Conservation (phyloP, 108 stramenopile genomes). For the Nitzschia putrida region DNA sequence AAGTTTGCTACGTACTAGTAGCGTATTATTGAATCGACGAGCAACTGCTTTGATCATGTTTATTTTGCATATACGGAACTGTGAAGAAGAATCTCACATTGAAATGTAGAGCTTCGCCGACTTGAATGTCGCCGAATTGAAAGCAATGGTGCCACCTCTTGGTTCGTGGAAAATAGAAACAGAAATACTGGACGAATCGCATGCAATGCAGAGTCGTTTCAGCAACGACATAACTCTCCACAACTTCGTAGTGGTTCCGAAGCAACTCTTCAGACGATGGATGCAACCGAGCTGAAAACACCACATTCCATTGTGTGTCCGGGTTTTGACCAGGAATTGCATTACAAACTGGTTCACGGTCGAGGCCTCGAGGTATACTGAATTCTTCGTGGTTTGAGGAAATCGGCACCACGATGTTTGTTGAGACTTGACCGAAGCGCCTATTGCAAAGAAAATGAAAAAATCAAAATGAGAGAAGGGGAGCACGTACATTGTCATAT, state of each 20-base stretch:
- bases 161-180: conserved; percentile 75
- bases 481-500: not conserved
- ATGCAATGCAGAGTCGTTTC: conserved; percentile 51
- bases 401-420: conserved; percentile 60
- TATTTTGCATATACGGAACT: conserved; percentile 42
- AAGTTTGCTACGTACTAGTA: too few relatives aligned
- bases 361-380: conserved; percentile 61
- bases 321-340: conserved; percentile 68
- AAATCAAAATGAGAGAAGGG: not conserved
- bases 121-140: conserved; percentile 72
- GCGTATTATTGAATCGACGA: too few relatives aligned
- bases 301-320: conserved; percentile 57
- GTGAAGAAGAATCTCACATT: conserved; percentile 69
- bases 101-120: conserved; percentile 73
- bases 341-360: conserved; percentile 60
- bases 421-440: conserved; percentile 38
- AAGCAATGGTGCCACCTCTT: conserved; percentile 66
- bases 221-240: conserved; percentile 61
- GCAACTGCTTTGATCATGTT: conserved; percentile 18
- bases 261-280: conserved; percentile 46
- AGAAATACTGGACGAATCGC: conserved; percentile 30
- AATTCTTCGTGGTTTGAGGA: conserved; percentile 36
- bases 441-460: too few relatives aligned
- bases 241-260: conserved; percentile 43
- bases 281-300: conserved; percentile 50